A percentile compares a stretch with the other conserved stretches of the same genome.
These are phyloP conservation scores for Chytridium lagenaria DNA, from an alignment of 371 early-diverging fungal genomes.

Conservation along the genomic window DNA sequence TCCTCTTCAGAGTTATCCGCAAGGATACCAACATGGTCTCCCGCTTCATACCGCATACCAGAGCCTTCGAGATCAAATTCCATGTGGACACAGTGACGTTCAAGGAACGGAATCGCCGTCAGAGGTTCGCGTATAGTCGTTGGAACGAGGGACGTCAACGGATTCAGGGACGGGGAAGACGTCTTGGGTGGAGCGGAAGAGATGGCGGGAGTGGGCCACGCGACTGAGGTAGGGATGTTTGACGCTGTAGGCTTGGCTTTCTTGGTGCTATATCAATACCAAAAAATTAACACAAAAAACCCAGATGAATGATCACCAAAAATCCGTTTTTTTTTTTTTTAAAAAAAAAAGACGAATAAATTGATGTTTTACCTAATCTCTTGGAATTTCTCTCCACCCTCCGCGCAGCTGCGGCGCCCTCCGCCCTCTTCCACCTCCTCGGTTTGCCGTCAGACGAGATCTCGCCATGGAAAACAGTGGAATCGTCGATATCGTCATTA, in stretches of 20 bases:
- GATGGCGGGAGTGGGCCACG: conserved; percentile 62
- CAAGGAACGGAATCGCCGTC: conserved; percentile 46
- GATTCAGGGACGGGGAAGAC: conserved; percentile 25
- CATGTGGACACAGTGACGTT: conserved; percentile 88
- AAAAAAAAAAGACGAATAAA: background rate
- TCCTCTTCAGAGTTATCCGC: conserved; percentile 83
- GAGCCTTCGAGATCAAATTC: conserved; percentile 86
- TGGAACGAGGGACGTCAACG: conserved; percentile 23
- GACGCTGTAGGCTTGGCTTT: conserved; percentile 62
- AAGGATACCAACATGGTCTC: conserved; percentile 96
- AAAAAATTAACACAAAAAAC: background rate
- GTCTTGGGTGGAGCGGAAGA: conserved; percentile 63
- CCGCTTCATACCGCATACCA: conserved; percentile 83
- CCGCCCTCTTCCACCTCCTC: conserved; percentile 43
- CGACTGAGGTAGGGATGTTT: conserved; percentile 82
- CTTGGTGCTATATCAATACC: conserved; percentile 16
- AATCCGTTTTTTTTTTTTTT: background rate
- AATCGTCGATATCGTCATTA: conserved; percentile 17
- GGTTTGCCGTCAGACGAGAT: conserved; percentile 43
- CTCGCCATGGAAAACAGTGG: conserved; percentile 52
- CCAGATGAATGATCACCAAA: background rate
- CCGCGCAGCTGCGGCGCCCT: conserved; percentile 7
- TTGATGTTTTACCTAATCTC: conserved; percentile 38
- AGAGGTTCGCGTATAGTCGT: conserved; percentile 26
- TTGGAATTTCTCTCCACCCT: conserved; percentile 20